Conservation (phyloP, 2,329 filamentous ascomycete genomes). For the Fonsecaea nubica region DNA sequence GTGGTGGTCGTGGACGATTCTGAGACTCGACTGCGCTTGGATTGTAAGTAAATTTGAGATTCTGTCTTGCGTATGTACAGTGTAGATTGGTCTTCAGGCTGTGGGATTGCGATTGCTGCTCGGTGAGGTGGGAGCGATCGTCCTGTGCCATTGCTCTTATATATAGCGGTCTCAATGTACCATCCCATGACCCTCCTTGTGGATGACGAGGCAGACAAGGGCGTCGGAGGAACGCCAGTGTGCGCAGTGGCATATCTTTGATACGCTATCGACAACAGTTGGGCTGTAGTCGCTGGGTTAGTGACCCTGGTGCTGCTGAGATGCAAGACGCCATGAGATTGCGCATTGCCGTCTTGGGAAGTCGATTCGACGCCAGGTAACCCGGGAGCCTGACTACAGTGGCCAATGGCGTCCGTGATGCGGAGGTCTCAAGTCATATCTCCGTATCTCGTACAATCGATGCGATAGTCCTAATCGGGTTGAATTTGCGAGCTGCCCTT, state of each 20-base stretch:
- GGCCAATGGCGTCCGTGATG: not conserved
- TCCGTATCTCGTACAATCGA: not conserved
- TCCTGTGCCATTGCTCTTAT: not conserved
- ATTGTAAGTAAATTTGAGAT: not conserved
- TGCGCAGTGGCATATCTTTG: not conserved
- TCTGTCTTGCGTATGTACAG: not conserved
- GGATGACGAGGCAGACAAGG: conserved; percentile 3
- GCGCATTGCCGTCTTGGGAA: not conserved
- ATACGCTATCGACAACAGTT: not conserved
- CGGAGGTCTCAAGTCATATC: not conserved
- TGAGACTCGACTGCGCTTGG: not conserved
- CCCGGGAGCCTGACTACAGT: not conserved
- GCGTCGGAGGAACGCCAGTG: not conserved
- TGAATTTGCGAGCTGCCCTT: not conserved
- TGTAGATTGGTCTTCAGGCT: not conserved
- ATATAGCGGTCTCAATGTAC: not conserved
- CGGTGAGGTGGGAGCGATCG: not conserved
- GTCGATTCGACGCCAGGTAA: not conserved
- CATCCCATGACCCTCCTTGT: not conserved
- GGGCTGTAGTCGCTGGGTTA: not conserved
- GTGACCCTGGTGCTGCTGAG: not conserved
- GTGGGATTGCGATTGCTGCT: not conserved
- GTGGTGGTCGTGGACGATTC: no score
- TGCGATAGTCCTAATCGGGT: not conserved
- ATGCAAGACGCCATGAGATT: conserved; percentile 2